These are phyloP conservation scores for Turnera subulata DNA, from an alignment of 345 rosid genomes.

Conservation along the genomic window DNA sequence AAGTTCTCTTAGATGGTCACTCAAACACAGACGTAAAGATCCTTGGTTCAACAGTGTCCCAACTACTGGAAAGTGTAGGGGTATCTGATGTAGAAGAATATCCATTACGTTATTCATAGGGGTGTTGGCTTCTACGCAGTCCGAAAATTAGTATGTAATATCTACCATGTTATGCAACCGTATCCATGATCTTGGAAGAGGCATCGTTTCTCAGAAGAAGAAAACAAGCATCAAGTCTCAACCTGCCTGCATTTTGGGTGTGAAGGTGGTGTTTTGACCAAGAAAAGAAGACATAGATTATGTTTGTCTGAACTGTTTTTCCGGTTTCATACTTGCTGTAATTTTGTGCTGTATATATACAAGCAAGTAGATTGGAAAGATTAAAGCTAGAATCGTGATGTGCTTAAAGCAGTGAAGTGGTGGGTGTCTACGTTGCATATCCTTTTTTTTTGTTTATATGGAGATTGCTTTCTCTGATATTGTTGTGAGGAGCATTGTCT, in stretches of 20 bases:
- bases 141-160: neutral
- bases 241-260: too few species aligned
- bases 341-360: neutral
- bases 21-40: conserved; percentile 58
- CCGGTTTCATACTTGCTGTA: too few species aligned
- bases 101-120: conserved; percentile 26
- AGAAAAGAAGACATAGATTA: neutral
- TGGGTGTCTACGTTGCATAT: too few species aligned
- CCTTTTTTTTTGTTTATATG: too few species aligned
- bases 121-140: neutral
- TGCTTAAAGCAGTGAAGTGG: too few species aligned
- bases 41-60: conserved; percentile 61
- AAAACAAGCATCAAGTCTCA: too few species aligned
- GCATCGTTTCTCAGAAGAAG: too few species aligned
- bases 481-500: too few species aligned
- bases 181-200: neutral
- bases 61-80: conserved; percentile 36
- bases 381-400: too few species aligned
- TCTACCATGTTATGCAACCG: neutral
- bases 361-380: neutral
- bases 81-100: conserved; percentile 20
- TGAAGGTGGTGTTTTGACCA: neutral
- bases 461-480: too few species aligned
- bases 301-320: too few species aligned
- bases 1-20: conserved; percentile 60